Conservation (phyloP, 495 filamentous ascomycete species). For the Xylaria palmicola region DNA sequence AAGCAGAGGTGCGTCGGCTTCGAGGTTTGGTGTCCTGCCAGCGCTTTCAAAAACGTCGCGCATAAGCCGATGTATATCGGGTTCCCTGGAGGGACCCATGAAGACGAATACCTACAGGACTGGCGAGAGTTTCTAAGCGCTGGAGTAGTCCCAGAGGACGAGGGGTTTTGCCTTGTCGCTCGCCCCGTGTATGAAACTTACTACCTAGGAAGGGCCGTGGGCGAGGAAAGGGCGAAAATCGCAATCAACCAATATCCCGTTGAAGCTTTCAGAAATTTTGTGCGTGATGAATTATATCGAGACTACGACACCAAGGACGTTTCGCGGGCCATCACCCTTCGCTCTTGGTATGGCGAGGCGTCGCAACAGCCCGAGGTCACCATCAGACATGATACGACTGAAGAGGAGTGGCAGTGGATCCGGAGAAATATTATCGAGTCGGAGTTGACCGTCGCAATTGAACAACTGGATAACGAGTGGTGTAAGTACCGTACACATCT, state of each 20-base stretch:
- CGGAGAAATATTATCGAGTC: slow-evolving; percentile 22
- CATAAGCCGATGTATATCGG: neutral
- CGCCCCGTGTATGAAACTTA: slow-evolving; percentile 6
- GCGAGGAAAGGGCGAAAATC: neutral
- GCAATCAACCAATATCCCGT: neutral
- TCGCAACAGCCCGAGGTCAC: slow-evolving; percentile 15
- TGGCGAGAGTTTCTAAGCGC: neutral
- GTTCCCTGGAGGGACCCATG: neutral
- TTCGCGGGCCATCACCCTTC: slow-evolving; percentile 11
- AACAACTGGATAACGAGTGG: slow-evolving; percentile 14
- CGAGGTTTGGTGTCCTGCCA: slow-evolving; percentile 4
- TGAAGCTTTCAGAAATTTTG: neutral
- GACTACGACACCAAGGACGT: neutral
- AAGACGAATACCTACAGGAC: neutral
- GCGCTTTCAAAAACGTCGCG: slow-evolving; percentile 6
- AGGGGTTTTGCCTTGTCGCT: neutral
- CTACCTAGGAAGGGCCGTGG: neutral
- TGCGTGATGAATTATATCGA: slow-evolving; percentile 1
- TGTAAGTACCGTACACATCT: slow-evolving; percentile 18
- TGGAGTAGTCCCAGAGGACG: neutral
- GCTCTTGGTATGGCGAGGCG: slow-evolving; percentile 7
- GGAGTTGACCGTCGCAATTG: slow-evolving; percentile 16
- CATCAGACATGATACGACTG: slow-evolving; percentile 17
- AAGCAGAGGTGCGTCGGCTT: neutral
- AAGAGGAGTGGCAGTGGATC: slow-evolving; percentile 26